A percentile compares a stretch with the other conserved stretches of the same genome.
Conservation (phyloP, 2,329 filamentous ascomycete genomes). For the Diaporthe eres region DNA sequence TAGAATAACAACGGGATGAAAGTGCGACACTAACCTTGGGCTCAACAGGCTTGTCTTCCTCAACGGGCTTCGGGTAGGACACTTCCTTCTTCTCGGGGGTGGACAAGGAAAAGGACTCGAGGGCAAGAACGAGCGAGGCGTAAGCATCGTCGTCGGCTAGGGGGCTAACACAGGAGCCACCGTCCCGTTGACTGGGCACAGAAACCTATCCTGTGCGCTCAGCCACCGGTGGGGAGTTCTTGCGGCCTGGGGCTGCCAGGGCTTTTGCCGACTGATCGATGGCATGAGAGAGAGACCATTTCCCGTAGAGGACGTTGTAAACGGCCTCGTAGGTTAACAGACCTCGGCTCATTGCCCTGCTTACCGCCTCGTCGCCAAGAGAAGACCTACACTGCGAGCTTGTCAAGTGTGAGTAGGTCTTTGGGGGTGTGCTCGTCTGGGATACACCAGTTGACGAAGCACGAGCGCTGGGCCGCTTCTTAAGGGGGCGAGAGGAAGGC, state of each 20-base stretch:
- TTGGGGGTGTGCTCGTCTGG: not conserved
- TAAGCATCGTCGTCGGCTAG: constrained; percentile 6
- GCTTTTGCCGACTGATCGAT: constrained; percentile 30
- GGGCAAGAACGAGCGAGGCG: not conserved
- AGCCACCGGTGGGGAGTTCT: not conserved
- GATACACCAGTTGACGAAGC: constrained; percentile 26
- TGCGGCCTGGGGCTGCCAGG: constrained; percentile 20
- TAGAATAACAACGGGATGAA: not conserved
- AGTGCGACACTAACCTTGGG: not conserved
- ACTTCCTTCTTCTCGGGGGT: constrained; percentile 23
- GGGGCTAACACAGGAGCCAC: constrained; percentile 18
- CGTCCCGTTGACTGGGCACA: not conserved
- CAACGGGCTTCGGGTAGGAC: not conserved
- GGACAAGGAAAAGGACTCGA: not conserved
- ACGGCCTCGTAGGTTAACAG: not conserved
- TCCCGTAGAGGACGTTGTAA: constrained; percentile 16
- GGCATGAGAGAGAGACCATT: constrained; percentile 3
- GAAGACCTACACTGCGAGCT: constrained; percentile 15
- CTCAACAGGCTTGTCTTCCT: not conserved
- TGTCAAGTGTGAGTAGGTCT: constrained; percentile 11
- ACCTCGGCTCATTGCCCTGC: not conserved
- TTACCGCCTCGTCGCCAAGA: not conserved
- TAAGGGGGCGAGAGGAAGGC: not conserved
- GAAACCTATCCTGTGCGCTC: constrained; percentile 15
- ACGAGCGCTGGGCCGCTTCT: constrained; percentile 9